Evolutionary conservation across 2,329 filamentous ascomycete genomes (phyloP).

Genomic region (Metarhizium guizhouense): DNA sequence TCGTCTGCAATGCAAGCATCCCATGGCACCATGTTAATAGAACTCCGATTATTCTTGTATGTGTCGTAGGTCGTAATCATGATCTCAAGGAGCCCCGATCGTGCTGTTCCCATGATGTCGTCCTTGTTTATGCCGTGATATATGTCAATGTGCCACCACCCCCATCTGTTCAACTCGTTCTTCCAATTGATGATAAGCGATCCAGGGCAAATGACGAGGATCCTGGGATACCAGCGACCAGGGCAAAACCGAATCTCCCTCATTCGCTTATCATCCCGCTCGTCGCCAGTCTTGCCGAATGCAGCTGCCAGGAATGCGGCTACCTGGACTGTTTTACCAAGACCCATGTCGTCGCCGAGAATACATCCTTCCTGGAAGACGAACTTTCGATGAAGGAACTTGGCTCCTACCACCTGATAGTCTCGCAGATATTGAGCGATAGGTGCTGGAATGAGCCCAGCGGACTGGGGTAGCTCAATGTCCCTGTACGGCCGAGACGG

Average conservation of each 20-base stretch:
- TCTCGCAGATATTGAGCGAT: slow-evolving; percentile 88
- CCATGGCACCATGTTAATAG: slow-evolving; percentile 80
- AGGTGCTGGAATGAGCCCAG: slow-evolving; percentile 74
- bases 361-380: slow-evolving; percentile 87
- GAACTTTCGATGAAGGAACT: slow-evolving; percentile 81
- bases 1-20: slow-evolving; percentile 93
- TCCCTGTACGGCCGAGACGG: slow-evolving; percentile 66
- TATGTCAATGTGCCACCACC: slow-evolving; percentile 84
- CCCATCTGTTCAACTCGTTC: slow-evolving; percentile 79
- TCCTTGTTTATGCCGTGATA: slow-evolving; percentile 67
- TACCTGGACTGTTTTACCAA: slow-evolving; percentile 95
- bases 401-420: slow-evolving; percentile 80
- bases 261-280: slow-evolving; percentile 78
- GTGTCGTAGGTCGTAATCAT: slow-evolving; percentile 93
- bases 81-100: slow-evolving; percentile 71
- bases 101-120: slow-evolving; percentile 61
- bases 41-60: slow-evolving; percentile 66
- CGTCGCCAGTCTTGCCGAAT: slow-evolving; percentile 89
- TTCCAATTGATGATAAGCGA: slow-evolving; percentile 87
- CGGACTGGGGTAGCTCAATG: slow-evolving; percentile 64
- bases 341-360: slow-evolving; percentile 92
- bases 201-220: slow-evolving; percentile 82
- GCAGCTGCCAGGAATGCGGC: slow-evolving; percentile 84
- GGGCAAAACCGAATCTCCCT: slow-evolving; percentile 64
- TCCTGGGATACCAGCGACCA: slow-evolving; percentile 63